Conservation (phyloP, 768 basidiomycete genomes). For the Steccherinum ochraceum region DNA sequence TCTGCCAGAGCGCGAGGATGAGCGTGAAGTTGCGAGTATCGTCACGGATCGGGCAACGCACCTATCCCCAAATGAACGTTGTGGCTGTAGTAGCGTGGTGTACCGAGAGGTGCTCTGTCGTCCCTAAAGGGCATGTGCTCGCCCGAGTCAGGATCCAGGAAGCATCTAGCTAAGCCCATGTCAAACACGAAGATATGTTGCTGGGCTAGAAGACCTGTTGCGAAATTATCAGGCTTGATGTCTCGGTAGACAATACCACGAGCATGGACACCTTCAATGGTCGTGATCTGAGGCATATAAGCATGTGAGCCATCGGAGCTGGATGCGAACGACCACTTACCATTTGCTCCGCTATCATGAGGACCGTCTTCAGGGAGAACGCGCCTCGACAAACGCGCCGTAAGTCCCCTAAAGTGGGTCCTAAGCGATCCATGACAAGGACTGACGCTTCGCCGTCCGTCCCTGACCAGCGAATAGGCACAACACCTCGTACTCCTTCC, state of each 20-base stretch:
- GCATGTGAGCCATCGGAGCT: background rate
- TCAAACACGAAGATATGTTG: constrained; percentile 15
- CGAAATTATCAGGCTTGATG: constrained; percentile 19
- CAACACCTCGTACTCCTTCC: constrained; percentile 9
- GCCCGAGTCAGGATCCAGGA: background rate
- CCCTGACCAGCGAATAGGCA: constrained; percentile 11
- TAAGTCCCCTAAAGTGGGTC: constrained; percentile 13
- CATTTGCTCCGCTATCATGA: constrained; percentile 20
- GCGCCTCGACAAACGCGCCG: constrained; percentile 11
- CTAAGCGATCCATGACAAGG: constrained; percentile 18
- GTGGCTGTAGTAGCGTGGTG: background rate
- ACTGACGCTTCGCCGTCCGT: constrained; percentile 7
- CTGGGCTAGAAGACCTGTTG: constrained; percentile 8
- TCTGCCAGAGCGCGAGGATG: too few relatives aligned
- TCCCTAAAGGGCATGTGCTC: background rate
- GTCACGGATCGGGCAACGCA: too few relatives aligned
- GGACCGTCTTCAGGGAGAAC: constrained; percentile 16
- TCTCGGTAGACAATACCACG: constrained; percentile 16
- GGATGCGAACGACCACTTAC: constrained; percentile 3
- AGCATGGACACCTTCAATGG: constrained; percentile 14
- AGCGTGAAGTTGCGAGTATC: too few relatives aligned
- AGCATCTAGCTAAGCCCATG: background rate
- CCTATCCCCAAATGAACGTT: constrained; percentile 10
- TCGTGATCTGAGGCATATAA: constrained; percentile 8
- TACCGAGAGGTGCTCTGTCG: background rate